These are phyloP conservation scores for Xerocomellus dryophilus DNA, from an alignment of 768 basidiomycete genomes.

Conservation along the genomic window DNA sequence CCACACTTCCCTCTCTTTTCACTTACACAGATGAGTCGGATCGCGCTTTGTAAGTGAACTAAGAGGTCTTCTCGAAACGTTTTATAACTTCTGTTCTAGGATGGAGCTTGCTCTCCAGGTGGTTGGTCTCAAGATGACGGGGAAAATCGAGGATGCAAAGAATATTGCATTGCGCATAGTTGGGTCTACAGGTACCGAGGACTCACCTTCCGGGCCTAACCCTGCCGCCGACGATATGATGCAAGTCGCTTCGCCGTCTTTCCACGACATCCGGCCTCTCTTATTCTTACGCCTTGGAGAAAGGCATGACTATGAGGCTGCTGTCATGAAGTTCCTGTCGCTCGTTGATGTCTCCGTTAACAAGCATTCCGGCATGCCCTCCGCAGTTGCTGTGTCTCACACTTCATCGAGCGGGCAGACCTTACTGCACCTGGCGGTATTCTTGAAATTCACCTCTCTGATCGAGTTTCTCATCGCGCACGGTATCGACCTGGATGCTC, in stretches of 20 bases:
- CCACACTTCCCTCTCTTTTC: conserved; percentile 61
- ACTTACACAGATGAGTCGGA: conserved; percentile 92
- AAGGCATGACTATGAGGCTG: conserved; percentile 64
- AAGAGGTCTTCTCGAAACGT: conserved; percentile 1
- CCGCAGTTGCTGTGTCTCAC: conserved; percentile 63
- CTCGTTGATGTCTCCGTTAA: conserved; percentile 67
- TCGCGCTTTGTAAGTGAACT: conserved; percentile 67
- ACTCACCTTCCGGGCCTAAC: conserved; percentile 35
- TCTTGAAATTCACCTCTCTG: conserved; percentile 72
- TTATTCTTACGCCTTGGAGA: conserved; percentile 55
- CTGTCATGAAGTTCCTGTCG: conserved; percentile 77
- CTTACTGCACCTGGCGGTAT: conserved; percentile 80
- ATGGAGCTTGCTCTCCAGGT: conserved; percentile 96
- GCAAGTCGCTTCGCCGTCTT: conserved; percentile 47
- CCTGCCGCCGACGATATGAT: conserved; percentile 44
- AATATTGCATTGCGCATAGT: conserved; percentile 93
- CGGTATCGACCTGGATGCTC: conserved; percentile 73
- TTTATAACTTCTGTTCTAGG: conserved; percentile 39
- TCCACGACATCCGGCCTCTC: conserved; percentile 54
- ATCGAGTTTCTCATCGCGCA: conserved; percentile 68
- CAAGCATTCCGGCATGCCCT: conserved; percentile 38
- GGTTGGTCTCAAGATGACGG: conserved; percentile 95
- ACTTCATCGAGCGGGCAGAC: conserved; percentile 76
- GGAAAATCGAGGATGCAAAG: conserved; percentile 89
- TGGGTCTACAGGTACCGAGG: conserved; percentile 60